A percentile compares a stretch with the other conserved stretches of the same genome.
phyloP scores from a whole-genome alignment of 2,329 filamentous ascomycete species.

The Colletotrichum brevisporum region DNA sequence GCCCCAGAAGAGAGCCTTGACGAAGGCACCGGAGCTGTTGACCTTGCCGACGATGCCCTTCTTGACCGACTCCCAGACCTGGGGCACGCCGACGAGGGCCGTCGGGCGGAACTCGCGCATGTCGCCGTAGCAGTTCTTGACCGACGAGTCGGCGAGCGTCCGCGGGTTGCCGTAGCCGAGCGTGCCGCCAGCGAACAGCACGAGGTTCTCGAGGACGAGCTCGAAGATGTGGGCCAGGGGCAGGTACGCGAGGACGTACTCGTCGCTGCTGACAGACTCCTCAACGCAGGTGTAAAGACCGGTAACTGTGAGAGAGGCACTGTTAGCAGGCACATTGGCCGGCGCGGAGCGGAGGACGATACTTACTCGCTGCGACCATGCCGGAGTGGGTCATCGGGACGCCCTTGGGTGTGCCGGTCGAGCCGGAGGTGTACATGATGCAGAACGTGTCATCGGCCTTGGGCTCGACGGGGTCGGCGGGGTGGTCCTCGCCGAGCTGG shows the following conservation, averaged over 20 bases:
- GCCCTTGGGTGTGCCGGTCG: conserved; percentile 90
- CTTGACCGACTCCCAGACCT: conserved; percentile 97
- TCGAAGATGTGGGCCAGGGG: conserved; percentile 97
- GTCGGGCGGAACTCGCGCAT: conserved; percentile 93
- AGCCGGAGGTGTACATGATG: conserved; percentile 89
- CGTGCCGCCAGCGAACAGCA: conserved; percentile 89
- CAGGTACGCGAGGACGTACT: conserved; percentile 89
- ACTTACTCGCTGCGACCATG: conserved; percentile 78
- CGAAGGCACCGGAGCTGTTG: conserved; percentile 77
- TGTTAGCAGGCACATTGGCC: not conserved
- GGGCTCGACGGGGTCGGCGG: conserved; percentile 79
- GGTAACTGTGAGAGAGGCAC: conserved; percentile 66
- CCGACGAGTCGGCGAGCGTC: conserved; percentile 87
- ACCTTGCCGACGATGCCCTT: conserved; percentile 92
- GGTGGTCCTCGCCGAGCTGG: conserved; percentile 75
- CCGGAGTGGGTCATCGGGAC: conserved; percentile 85
- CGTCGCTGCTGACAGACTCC: conserved; percentile 81
- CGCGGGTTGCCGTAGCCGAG: conserved; percentile 94
- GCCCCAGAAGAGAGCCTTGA: conserved; percentile 83
- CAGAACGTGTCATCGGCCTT: conserved; percentile 85
- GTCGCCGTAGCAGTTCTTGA: conserved; percentile 92
- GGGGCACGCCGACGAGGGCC: conserved; percentile 92
- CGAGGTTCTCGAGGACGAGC: conserved; percentile 94
- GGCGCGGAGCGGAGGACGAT: conserved; percentile 53
- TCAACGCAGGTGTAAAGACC: conserved; percentile 86